These are phyloP conservation scores for Lithohypha guttulata DNA, from an alignment of 2,329 filamentous ascomycete species.

Conservation along the genomic window DNA sequence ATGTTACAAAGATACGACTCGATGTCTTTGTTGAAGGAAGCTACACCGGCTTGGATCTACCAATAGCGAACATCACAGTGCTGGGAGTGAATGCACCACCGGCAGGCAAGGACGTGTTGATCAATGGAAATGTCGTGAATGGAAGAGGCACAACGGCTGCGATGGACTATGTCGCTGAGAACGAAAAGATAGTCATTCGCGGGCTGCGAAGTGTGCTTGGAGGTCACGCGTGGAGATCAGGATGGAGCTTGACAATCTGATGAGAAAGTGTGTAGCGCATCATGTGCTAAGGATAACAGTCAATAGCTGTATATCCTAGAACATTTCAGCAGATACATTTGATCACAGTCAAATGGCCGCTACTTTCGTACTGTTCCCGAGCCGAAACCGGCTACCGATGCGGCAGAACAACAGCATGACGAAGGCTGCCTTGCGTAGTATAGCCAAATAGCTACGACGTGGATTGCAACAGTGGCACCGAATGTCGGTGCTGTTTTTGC, in stretches of 20 bases:
- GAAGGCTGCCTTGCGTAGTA: too few species aligned
- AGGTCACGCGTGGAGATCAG: constrained; percentile 46
- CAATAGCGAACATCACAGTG: constrained; percentile 52
- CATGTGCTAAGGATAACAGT: too few species aligned
- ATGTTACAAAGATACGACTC: constrained; percentile 26
- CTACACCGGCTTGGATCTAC: constrained; percentile 44
- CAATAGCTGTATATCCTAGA: too few species aligned
- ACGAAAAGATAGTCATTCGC: constrained; percentile 40
- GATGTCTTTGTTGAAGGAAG: constrained; percentile 33
- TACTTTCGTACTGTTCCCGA: too few species aligned
- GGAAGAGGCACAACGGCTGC: constrained; percentile 24
- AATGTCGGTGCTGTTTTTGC: too few species aligned
- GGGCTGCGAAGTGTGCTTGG: constrained; percentile 40
- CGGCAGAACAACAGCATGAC: too few species aligned
- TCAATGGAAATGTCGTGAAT: constrained; percentile 41
- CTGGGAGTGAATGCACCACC: constrained; percentile 42
- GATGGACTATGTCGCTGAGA: constrained; percentile 37
- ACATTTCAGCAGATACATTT: too few species aligned
- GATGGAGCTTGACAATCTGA: constrained; percentile 49
- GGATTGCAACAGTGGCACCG: too few species aligned
- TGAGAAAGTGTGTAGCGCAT: too few species aligned
- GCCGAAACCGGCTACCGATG: too few species aligned
- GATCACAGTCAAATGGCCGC: too few species aligned
- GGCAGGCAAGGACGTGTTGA: constrained; percentile 33
- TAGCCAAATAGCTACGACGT: too few species aligned